Conservation (phyloP, 2,329 filamentous ascomycete genomes). For the Pseudogymnoascus sp. region DNA sequence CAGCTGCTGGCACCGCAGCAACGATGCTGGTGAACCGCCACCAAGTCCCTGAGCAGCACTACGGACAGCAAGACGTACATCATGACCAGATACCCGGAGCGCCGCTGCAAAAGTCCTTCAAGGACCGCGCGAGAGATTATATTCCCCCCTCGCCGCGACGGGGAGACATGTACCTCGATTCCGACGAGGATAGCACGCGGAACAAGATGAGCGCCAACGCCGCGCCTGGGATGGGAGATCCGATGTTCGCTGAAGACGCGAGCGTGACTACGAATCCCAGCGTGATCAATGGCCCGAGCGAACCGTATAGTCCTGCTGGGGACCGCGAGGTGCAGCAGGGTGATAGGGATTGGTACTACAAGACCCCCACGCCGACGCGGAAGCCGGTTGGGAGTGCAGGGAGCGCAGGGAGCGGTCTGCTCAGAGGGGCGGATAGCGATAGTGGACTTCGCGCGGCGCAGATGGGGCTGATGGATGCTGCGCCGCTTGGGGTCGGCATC, state of each 20-base stretch:
- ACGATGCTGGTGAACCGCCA: conserved; percentile 5
- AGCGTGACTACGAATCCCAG: conserved; percentile 82
- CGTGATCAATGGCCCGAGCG: conserved; percentile 65
- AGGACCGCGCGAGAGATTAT: conserved; percentile 46
- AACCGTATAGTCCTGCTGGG: conserved; percentile 31
- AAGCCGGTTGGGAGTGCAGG: not conserved
- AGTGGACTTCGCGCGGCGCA: conserved; percentile 22
- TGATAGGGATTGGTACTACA: conserved; percentile 42
- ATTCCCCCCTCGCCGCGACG: conserved; percentile 42
- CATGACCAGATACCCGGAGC: conserved; percentile 36
- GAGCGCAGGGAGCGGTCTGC: conserved; percentile 22
- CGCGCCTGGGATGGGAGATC: conserved; percentile 44
- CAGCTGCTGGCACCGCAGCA: conserved; percentile 23
- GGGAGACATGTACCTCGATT: conserved; percentile 49
- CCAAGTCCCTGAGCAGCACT: conserved; percentile 15
- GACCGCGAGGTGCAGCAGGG: conserved; percentile 14
- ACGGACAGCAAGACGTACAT: conserved; percentile 24
- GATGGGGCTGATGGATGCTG: conserved; percentile 23
- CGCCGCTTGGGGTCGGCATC: conserved; percentile 38
- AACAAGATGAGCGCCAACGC: conserved; percentile 67
- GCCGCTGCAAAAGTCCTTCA: conserved; percentile 55
- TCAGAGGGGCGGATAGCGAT: conserved; percentile 16
- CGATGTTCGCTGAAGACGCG: conserved; percentile 33
- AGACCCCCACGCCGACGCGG: conserved; percentile 42
- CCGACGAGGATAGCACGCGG: conserved; percentile 43